Evolutionary conservation across 106 monocot species (phyloP), one percentile per base, ranked within the genome.

Genomic region (Phalaenopsis aphrodite): DNA sequence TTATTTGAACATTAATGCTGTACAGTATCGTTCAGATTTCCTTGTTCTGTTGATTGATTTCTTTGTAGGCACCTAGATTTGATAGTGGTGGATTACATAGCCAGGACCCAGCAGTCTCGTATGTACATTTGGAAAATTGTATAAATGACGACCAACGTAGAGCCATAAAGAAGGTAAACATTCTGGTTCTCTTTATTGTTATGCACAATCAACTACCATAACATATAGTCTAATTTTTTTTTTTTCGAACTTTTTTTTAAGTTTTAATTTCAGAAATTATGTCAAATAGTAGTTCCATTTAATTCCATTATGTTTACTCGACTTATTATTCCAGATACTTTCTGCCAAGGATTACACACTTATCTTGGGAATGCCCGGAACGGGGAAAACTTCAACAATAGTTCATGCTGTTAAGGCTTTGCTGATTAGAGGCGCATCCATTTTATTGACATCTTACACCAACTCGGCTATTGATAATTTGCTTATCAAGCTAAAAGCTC

Each of bases 341-440:
- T 78, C 82, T 73, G 94, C 98, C 52, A 99, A 93, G 88, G 94
- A 99, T 88, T 99, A 99, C 79, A 76, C 94, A 82, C 98, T 99
- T 75, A 91, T 99, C 57, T 85, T 99, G 66, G 98, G 98, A 38
- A 99, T 99, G 98, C 98, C 98, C 78, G 98, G 98, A 84, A 94
- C 98, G n/a, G 98, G 98, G 1, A 99, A 99, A 88, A 99, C 98
- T 76, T 94, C 92, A 12, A 99, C 98, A 23, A 94, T 99, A 94
- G 93, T 93, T 78, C 94, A 99, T 94, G 98, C 98, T 76, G 94
- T 99, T 21, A 99, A 99, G 83, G 92, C 98, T 81, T 87, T 99
- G 67, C 72, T 94, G 67, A 88, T 91, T 11, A 91, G 94, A 88
- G 93, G 94, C 80, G 83, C 88, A 77, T 94, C 99, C 45, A 86